A percentile compares a stretch with the other conserved stretches of the same genome.
Conservation (phyloP, 768 basidiomycete genomes). For the Kwoniella dejecticola region DNA sequence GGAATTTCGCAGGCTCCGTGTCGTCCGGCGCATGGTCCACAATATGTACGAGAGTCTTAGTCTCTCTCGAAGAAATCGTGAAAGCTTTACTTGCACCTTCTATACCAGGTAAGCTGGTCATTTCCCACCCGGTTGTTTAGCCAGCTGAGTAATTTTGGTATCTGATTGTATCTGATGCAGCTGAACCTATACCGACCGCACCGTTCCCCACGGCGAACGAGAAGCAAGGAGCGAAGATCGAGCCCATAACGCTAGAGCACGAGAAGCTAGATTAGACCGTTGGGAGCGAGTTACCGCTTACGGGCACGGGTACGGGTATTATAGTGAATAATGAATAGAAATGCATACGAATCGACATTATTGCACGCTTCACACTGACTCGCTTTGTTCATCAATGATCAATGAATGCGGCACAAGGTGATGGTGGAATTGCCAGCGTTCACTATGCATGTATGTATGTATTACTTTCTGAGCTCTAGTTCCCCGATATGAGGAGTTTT, state of each 20-base stretch:
- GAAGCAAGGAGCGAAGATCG: conserved; percentile 32
- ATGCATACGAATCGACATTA: no score
- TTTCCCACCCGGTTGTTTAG: neutral
- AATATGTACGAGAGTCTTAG: conserved; percentile 84
- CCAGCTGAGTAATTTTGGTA: no score
- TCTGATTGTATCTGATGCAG: neutral
- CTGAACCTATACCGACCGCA: conserved; percentile 21
- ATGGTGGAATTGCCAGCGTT: no score
- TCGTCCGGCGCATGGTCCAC: conserved; percentile 94
- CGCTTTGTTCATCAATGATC: no score
- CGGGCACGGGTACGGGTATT: no score
- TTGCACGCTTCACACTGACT: no score
- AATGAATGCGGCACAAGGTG: no score
- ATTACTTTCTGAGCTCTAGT: no score
- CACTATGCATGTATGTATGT: no score
- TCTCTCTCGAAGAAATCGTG: conserved; percentile 71
- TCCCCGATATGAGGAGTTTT: no score
- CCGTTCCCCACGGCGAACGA: conserved; percentile 9
- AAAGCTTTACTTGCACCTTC: conserved; percentile 61
- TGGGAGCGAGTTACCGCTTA: no score
- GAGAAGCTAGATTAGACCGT: conserved; percentile 38
- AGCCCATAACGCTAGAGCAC: conserved; percentile 36
- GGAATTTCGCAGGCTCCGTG: conserved; percentile 69
- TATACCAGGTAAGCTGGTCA: conserved; percentile 12
- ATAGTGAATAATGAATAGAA: no score